These are phyloP conservation scores for Monosporozyma solicola DNA, from an alignment of 805 yeast genomes.

Conservation along the genomic window DNA sequence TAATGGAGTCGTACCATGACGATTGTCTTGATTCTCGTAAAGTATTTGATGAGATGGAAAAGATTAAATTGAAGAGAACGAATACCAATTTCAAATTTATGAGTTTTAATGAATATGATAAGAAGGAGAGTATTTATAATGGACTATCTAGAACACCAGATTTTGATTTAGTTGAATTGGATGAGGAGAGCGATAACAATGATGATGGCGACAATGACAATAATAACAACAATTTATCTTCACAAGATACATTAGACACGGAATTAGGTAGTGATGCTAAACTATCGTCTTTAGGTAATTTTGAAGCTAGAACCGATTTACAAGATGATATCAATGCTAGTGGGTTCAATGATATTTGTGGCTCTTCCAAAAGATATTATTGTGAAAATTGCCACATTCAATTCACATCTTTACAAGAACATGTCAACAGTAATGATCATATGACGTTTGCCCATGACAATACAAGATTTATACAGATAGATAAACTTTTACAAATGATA, in stretches of 20 bases:
- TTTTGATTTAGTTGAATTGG: neutral
- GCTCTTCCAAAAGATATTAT: slow-evolving; percentile 29
- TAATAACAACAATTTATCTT: neutral
- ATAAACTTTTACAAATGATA: slow-evolving; percentile 41
- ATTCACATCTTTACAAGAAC: slow-evolving; percentile 70
- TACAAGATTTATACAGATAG: slow-evolving; percentile 65
- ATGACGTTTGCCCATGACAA: slow-evolving; percentile 61
- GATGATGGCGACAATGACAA: neutral
- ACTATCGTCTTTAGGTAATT: slow-evolving; percentile 1
- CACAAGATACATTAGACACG: slow-evolving; percentile 2
- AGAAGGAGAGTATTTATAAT: neutral
- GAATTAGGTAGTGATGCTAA: slow-evolving; percentile 2
- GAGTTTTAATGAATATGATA: slow-evolving; percentile 8
- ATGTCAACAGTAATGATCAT: slow-evolving; percentile 59
- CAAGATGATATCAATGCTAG: neutral
- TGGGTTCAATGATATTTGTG: neutral
- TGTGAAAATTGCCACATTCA: slow-evolving; percentile 87
- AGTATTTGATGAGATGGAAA: neutral
- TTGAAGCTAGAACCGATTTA: slow-evolving; percentile 2
- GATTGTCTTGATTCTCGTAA: slow-evolving; percentile 3
- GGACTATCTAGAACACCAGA: neutral
- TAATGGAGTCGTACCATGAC: neutral
- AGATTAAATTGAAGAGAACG: slow-evolving; percentile 3
- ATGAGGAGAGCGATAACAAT: no score
- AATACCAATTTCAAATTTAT: slow-evolving; percentile 5